Conservation (phyloP, 306 rosid species). For the Datisca glomerata region DNA sequence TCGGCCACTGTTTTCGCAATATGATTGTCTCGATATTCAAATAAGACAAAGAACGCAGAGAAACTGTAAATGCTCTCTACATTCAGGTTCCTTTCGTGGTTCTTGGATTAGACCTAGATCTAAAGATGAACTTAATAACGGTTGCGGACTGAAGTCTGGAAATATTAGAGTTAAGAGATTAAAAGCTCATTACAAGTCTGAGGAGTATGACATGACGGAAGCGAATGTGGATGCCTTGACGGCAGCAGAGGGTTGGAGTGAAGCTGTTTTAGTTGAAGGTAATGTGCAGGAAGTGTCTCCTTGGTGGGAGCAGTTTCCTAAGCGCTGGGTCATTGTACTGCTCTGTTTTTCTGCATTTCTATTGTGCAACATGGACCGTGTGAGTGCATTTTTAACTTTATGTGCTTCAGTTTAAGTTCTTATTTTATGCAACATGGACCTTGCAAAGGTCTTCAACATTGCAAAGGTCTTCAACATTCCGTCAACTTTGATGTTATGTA, state of each 20-base stretch:
- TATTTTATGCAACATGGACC: too few species aligned
- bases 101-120: conserved; percentile 16
- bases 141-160: conserved; percentile 24
- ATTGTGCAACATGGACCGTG: conserved; percentile 96
- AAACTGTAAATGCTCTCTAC: conserved; percentile 25
- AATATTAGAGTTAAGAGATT: conserved; percentile 33
- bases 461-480: background rate
- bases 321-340: conserved; percentile 89
- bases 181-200: conserved; percentile 52
- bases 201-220: conserved; percentile 44
- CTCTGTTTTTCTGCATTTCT: conserved; percentile 81
- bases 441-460: background rate
- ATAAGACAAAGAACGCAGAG: conserved; percentile 22
- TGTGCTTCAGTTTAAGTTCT: background rate
- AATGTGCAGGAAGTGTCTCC: conserved; percentile 30
- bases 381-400: conserved; percentile 28
- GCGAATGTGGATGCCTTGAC: conserved; percentile 37
- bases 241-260: conserved; percentile 48
- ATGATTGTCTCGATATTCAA: conserved; percentile 12
- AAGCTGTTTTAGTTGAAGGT: conserved; percentile 52
- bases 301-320: conserved; percentile 75
- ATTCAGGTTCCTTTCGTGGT: conserved; percentile 21
- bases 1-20: conserved; percentile 15
- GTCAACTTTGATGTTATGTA: background rate
- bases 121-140: conserved; percentile 15